These are phyloP conservation scores for Daldinia loculata DNA, from an alignment of 495 filamentous ascomycete genomes.

Conservation along the genomic window DNA sequence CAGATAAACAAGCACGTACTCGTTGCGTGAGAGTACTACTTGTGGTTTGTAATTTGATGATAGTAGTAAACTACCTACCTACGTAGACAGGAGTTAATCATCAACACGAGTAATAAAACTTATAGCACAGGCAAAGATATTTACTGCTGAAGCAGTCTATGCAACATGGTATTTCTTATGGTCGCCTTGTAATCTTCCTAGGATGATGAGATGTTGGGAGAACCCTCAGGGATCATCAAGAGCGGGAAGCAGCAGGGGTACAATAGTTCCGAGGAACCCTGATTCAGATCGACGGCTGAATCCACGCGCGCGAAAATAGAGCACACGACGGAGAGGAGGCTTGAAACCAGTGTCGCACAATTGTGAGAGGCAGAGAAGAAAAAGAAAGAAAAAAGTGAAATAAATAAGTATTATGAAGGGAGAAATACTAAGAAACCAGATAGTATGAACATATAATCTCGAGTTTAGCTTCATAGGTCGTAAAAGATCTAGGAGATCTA, in stretches of 20 bases:
- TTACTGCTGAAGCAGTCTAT: constrained; percentile 25
- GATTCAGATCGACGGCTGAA: constrained; percentile 38
- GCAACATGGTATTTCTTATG: constrained; percentile 10
- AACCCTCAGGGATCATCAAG: constrained; percentile 35
- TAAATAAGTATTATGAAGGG: constrained; percentile 4
- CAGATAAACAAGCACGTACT: constrained; percentile 42
- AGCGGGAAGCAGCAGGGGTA: constrained; percentile 37
- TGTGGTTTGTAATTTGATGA: constrained; percentile 14
- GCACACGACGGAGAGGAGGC: constrained; percentile 1
- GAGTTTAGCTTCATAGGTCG: constrained; percentile 11
- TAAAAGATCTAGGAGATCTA: constrained; percentile 3
- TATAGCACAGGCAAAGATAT: constrained; percentile 4
- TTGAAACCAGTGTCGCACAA: constrained; percentile 5
- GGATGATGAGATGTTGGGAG: constrained; percentile 21
- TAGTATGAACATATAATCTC: constrained; percentile 15
- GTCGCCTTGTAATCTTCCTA: constrained; percentile 10
- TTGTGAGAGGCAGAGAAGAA: not conserved
- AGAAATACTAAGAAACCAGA: not conserved
- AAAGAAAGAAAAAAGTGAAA: not conserved
- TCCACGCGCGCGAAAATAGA: constrained; percentile 15
- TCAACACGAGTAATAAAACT: not conserved
- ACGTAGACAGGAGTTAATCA: not conserved
- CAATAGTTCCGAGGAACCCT: constrained; percentile 35
- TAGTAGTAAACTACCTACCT: not conserved
- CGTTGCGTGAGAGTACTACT: constrained; percentile 24